Evolutionary conservation across 78 protist genomes (phyloP).

Genomic region (slime mould (Dictyostelium discoideum)): dicty_2.7 NC_007088.5:3500001-3500500

Average conservation of each 20-base stretch:
- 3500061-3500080: background rate
- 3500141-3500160: background rate
- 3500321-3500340: background rate
- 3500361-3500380: background rate
- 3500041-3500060: slow-evolving; percentile 20
- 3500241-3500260: background rate
- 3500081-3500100: background rate
- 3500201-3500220: too few relatives aligned
- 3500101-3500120: too few relatives aligned
- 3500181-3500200: too few relatives aligned
- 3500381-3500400: background rate
- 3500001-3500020: background rate
- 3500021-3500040: background rate
- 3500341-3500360: background rate
- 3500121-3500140: background rate
- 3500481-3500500: too few relatives aligned
- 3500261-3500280: background rate
- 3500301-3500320: background rate
- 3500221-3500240: too few relatives aligned
- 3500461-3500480: too few relatives aligned
- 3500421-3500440: too few relatives aligned
- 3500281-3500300: background rate
- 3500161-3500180: too few relatives aligned
- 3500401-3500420: too few relatives aligned
- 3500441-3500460: background rate